Percentiles rank a stretch among this genome's conserved stretches.
phyloP scores from a whole-genome alignment of 805 yeast genomes.

The Cyberlindnera americana region DNA sequence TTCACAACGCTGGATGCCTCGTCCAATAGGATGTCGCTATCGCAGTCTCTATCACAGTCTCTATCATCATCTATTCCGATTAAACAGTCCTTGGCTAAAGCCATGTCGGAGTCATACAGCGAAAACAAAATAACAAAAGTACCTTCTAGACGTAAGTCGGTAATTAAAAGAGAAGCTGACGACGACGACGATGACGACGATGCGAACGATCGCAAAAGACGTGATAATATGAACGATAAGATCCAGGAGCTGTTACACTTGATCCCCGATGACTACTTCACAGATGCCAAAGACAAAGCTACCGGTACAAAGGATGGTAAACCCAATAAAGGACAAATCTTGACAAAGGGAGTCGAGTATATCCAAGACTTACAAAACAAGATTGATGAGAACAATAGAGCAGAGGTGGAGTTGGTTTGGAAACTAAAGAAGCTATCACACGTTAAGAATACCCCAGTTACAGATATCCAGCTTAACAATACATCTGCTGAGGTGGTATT shows the following conservation, averaged over 20 bases:
- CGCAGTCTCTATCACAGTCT: constrained; percentile 14
- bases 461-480: constrained; percentile 43
- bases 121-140: constrained; percentile 23
- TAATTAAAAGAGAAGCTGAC: constrained; percentile 11
- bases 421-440: constrained; percentile 52
- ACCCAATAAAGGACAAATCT: constrained; percentile 80
- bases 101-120: constrained; percentile 22
- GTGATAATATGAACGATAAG: constrained; percentile 56
- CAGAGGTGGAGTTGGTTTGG: constrained; percentile 70
- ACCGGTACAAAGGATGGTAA: constrained; percentile 79
- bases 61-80: constrained; percentile 23
- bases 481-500: constrained; percentile 80
- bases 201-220: constrained; percentile 41
- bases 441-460: constrained; percentile 37
- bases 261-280: constrained; percentile 45
- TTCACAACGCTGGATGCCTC: constrained; percentile 20
- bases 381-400: constrained; percentile 75
- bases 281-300: constrained; percentile 38
- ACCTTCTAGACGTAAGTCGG: constrained; percentile 21
- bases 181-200: constrained; percentile 29
- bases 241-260: constrained; percentile 48
- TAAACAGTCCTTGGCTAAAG: constrained; percentile 25
- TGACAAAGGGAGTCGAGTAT: constrained; percentile 72
- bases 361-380: constrained; percentile 61
- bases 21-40: constrained; percentile 11